Percentiles rank a stretch among this genome's conserved stretches.
These are phyloP conservation scores for Penicillium digitatum DNA, from an alignment of 2,329 filamentous ascomycete genomes.

Conservation along the genomic window DNA sequence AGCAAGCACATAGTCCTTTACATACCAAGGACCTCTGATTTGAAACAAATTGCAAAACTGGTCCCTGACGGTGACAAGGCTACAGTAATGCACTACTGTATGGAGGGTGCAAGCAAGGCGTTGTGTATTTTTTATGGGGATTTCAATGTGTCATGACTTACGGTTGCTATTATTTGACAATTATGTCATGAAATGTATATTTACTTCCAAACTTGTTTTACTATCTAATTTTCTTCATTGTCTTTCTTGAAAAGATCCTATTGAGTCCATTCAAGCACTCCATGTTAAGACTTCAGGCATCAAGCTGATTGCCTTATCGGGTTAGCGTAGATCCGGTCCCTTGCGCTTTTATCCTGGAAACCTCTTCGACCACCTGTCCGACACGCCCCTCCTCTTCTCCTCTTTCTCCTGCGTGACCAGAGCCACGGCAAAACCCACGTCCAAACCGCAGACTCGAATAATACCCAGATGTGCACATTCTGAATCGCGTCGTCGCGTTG, in stretches of 20 bases:
- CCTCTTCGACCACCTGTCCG: neutral
- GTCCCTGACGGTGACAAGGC: constrained; percentile 54
- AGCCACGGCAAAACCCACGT: neutral
- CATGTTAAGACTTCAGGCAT: constrained; percentile 2
- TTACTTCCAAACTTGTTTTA: neutral
- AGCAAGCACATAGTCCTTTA: constrained; percentile 65
- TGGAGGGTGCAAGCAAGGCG: constrained; percentile 80
- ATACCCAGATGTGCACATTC: constrained; percentile 8
- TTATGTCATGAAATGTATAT: neutral
- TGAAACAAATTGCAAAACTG: constrained; percentile 67
- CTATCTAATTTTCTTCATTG: neutral
- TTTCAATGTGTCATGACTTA: constrained; percentile 40
- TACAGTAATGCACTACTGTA: constrained; percentile 83
- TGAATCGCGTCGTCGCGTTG: constrained; percentile 8
- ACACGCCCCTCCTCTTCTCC: neutral
- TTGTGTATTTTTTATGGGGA: constrained; percentile 58
- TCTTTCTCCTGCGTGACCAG: neutral
- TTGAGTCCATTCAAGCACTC: neutral
- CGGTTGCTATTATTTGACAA: neutral
- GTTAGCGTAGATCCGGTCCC: constrained; percentile 20
- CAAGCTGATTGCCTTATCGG: constrained; percentile 25
- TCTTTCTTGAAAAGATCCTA: neutral
- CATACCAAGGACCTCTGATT: constrained; percentile 77
- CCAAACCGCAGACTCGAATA: neutral
- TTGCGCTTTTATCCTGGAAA: constrained; percentile 6